phyloP scores from a whole-genome alignment of 169 alveolate species.

The Cryptosporidium viatorum region DNA sequence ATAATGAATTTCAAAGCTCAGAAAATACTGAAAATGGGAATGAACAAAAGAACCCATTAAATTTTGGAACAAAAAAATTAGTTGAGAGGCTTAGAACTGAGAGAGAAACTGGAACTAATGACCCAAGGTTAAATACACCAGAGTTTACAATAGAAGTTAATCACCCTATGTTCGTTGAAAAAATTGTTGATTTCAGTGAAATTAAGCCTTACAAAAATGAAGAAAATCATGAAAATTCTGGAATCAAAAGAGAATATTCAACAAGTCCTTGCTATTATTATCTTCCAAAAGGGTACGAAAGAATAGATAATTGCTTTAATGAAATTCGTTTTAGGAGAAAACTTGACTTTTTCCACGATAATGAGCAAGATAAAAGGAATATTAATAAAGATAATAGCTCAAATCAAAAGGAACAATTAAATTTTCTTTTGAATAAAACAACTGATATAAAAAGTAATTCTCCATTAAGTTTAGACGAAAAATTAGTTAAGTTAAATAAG shows the following conservation, averaged over 20 bases:
- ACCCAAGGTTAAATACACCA: slow-evolving; percentile 56
- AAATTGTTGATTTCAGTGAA: slow-evolving; percentile 1
- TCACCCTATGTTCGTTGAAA: slow-evolving; percentile 10
- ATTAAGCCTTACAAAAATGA: slow-evolving; percentile 30
- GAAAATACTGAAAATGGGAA: slow-evolving; percentile 5
- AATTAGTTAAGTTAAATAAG: too few species aligned
- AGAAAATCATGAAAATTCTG: slow-evolving; percentile 21
- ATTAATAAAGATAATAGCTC: not conserved
- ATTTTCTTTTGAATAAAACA: too few species aligned
- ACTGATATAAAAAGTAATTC: not conserved
- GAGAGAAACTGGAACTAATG: slow-evolving; percentile 32
- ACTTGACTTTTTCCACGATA: not conserved
- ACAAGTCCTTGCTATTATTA: slow-evolving; percentile 29
- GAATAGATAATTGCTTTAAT: slow-evolving; percentile 24
- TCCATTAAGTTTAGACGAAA: not conserved
- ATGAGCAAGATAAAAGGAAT: not conserved
- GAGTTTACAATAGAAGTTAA: slow-evolving; percentile 50
- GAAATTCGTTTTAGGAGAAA: slow-evolving; percentile 30
- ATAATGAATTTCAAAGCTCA: slow-evolving; percentile 6
- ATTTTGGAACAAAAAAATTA: slow-evolving; percentile 7
- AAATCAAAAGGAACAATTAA: not conserved
- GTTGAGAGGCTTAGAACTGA: slow-evolving; percentile 19
- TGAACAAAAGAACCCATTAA: not conserved
- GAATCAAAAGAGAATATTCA: not conserved
- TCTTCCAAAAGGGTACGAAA: slow-evolving; percentile 58